Evolutionary conservation across 805 yeast species (phyloP), one percentile per base, ranked within the genome.

Genomic region (Kazachstania bromeliacearum): DNA sequence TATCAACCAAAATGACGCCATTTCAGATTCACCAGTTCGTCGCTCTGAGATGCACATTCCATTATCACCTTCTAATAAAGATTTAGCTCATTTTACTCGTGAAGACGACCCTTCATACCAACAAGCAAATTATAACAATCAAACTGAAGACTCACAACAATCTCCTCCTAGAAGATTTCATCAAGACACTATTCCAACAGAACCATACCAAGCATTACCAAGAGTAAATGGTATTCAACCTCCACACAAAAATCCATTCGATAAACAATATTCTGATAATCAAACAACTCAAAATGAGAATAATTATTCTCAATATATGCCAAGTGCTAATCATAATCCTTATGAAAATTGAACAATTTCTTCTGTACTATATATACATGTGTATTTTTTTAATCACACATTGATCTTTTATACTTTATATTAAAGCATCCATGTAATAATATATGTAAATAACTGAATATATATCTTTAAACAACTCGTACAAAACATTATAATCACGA

Each of bases 261-360:
- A n/a, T n/a, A n/a, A n/a, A n/a, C n/a, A n/a, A n/a, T n/a, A n/a
- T n/a, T n/a, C n/a, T n/a, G n/a, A n/a, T n/a, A n/a, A n/a, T n/a
- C n/a, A n/a, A n/a, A n/a, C n/a, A n/a, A 9, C 30, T 17, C 28
- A 27, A 3, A 39, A 44, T 14, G 24, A 29, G 12, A 50, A 52
- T n/a, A 62, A 61, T 2, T 57, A 53, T 41, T 49, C 62, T 4
- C 60, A 53, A 26, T 57, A 43, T 31, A 57, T 57, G 62, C 61
- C 62, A 13, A 34, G 9, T 8, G 22, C 30, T 4, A n/a, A n/a
- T n/a, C n/a, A n/a, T n/a, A n/a, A n/a, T n/a, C n/a, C n/a, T n/a
- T n/a, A n/a, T n/a, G n/a, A n/a, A n/a, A n/a, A n/a, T n/a, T n/a
- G n/a, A n/a, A n/a, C n/a, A n/a, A n/a, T n/a, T n/a, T n/a, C n/a